phyloP scores from a whole-genome alignment of 2,329 filamentous ascomycete species.

The Colletotrichum sp. region DNA sequence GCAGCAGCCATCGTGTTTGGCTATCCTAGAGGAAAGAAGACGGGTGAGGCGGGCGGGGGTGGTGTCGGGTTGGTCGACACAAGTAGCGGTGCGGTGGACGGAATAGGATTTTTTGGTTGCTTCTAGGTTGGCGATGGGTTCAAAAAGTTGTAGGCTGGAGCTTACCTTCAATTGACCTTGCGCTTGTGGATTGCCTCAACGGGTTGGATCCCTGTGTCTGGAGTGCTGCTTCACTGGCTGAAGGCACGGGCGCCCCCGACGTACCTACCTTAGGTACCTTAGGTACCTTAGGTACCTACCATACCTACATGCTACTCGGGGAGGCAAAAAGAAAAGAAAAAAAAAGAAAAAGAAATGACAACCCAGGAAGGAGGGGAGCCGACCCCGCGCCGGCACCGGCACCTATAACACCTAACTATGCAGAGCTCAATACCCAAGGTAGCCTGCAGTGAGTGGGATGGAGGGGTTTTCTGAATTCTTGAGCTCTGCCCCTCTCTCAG shows the following conservation, averaged over 20 bases:
- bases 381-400: neutral
- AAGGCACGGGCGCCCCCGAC: neutral
- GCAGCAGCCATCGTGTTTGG: conserved; percentile 35
- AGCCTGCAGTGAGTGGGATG: neutral
- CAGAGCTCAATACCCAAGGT: neutral
- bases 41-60: neutral
- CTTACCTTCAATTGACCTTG: neutral
- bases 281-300: neutral
- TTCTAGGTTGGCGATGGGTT: neutral
- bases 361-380: neutral
- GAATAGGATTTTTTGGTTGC: neutral
- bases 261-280: neutral
- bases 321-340: neutral
- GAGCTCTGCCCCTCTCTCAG: neutral
- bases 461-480: neutral
- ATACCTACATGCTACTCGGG: neutral
- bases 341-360: neutral
- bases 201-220: neutral
- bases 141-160: neutral
- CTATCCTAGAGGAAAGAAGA: neutral
- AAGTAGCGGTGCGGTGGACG: neutral
- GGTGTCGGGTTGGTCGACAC: neutral
- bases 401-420: neutral
- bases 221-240: neutral
- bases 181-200: neutral